These are phyloP conservation scores for Rhodocollybia butyracea DNA, from an alignment of 768 basidiomycete species.

Conservation along the genomic window DNA sequence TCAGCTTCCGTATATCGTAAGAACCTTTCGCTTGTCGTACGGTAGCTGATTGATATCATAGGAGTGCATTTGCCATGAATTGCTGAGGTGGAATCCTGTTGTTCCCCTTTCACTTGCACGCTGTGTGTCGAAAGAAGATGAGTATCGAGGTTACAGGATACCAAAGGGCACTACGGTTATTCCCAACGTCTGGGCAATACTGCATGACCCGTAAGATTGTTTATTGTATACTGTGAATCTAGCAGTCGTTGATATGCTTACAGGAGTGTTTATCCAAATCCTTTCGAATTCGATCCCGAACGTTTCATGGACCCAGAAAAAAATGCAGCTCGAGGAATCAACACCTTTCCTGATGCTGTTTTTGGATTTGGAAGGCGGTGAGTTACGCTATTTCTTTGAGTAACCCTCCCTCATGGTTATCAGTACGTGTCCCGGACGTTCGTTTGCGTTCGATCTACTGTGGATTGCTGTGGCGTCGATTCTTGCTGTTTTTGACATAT, in stretches of 20 bases:
- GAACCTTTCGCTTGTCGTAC: too few relatives aligned
- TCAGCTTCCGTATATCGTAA: slow-evolving; percentile 35
- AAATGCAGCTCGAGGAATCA: slow-evolving; percentile 27
- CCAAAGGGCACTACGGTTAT: slow-evolving; percentile 25
- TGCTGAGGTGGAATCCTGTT: slow-evolving; percentile 43
- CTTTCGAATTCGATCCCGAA: slow-evolving; percentile 35
- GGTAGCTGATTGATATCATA: too few relatives aligned
- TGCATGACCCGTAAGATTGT: slow-evolving; percentile 21
- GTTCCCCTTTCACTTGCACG: slow-evolving; percentile 29
- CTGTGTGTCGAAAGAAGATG: slow-evolving; percentile 30
- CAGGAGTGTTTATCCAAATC: slow-evolving; percentile 32
- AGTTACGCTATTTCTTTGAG: neutral
- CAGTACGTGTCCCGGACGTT: slow-evolving; percentile 41
- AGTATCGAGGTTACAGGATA: slow-evolving; percentile 37
- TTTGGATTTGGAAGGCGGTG: slow-evolving; percentile 42
- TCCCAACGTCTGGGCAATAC: slow-evolving; percentile 34
- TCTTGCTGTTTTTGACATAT: slow-evolving; percentile 35
- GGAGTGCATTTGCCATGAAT: slow-evolving; percentile 30
- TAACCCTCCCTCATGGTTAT: neutral
- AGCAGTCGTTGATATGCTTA: neutral
- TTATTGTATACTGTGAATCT: neutral
- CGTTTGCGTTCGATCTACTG: slow-evolving; percentile 39
- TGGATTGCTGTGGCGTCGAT: slow-evolving; percentile 41
- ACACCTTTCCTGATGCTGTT: slow-evolving; percentile 31
- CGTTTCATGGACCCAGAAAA: slow-evolving; percentile 29